Conservation (phyloP, 768 basidiomycete species). For the Amanita jacksonii region DNA sequence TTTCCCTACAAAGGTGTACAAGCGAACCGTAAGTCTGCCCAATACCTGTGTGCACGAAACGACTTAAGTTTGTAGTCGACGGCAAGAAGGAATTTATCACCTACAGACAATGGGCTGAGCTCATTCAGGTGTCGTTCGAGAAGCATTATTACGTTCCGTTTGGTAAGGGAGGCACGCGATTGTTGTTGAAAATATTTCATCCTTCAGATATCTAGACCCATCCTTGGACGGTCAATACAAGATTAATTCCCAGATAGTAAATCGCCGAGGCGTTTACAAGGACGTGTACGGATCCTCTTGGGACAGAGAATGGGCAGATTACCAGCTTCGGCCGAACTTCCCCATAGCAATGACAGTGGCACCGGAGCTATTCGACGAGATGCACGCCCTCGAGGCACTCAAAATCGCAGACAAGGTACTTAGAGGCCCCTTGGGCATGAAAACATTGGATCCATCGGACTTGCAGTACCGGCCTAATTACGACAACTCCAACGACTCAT, state of each 20-base stretch:
- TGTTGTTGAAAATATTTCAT: neutral
- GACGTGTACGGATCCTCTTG: constrained; percentile 88
- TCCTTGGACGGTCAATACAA: constrained; percentile 61
- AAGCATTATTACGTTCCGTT: constrained; percentile 82
- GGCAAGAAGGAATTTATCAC: constrained; percentile 64
- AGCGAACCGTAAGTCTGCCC: constrained; percentile 50
- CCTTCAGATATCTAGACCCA: constrained; percentile 39
- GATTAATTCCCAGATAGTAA: constrained; percentile 60
- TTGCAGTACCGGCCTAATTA: constrained; percentile 85
- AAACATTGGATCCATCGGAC: constrained; percentile 84
- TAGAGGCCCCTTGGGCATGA: constrained; percentile 91
- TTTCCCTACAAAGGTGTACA: constrained; percentile 91
- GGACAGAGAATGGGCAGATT: constrained; percentile 93
- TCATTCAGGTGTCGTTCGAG: constrained; percentile 85
- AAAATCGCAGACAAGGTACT: constrained; percentile 73
- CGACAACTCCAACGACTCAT: constrained; percentile 88
- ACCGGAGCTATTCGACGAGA: constrained; percentile 82
- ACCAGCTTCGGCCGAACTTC: constrained; percentile 90
- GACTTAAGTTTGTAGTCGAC: constrained; percentile 39
- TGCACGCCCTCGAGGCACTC: constrained; percentile 73
- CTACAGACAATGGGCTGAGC: constrained; percentile 82
- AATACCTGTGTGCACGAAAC: neutral
- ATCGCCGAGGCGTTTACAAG: constrained; percentile 95
- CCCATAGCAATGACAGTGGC: constrained; percentile 96
- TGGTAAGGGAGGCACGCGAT: constrained; percentile 33